These are phyloP conservation scores for Sporothrix schenckii DNA, from an alignment of 2,329 filamentous ascomycete species.

Conservation along the genomic window DNA sequence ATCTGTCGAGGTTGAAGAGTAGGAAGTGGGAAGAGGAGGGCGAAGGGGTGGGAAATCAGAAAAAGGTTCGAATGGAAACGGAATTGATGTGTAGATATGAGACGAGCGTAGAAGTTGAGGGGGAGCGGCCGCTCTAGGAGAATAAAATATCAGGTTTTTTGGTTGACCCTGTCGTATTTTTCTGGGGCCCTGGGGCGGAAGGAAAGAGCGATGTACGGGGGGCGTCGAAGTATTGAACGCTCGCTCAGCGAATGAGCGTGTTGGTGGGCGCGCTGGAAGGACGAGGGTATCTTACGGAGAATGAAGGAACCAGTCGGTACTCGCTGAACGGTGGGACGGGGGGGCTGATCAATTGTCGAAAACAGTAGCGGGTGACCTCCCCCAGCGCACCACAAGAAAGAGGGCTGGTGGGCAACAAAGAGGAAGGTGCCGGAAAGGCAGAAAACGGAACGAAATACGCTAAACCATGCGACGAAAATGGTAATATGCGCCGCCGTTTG, in stretches of 20 bases:
- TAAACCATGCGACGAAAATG: slow-evolving; percentile 15
- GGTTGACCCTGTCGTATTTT: slow-evolving; percentile 26
- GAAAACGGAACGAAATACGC: slow-evolving; percentile 4
- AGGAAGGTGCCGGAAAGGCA: slow-evolving; percentile 3
- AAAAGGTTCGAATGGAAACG: slow-evolving; percentile 27
- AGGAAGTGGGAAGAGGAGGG: slow-evolving; percentile 8
- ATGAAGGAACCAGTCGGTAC: slow-evolving; percentile 15
- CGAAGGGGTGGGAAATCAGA: slow-evolving; percentile 15
- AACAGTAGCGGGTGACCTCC: slow-evolving; percentile 25
- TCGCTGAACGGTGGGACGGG: slow-evolving; percentile 18
- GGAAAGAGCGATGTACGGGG: slow-evolving; percentile 19
- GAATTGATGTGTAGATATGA: slow-evolving; percentile 31
- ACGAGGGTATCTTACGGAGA: background rate
- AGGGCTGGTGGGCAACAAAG: background rate
- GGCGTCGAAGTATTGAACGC: background rate
- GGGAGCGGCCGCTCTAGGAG: slow-evolving; percentile 18
- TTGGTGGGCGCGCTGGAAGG: background rate
- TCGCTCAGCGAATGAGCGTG: slow-evolving; percentile 10
- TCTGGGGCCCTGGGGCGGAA: slow-evolving; percentile 22
- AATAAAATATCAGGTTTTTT: slow-evolving; percentile 31
- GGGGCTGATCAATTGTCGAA: slow-evolving; percentile 25
- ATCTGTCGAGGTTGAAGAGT: background rate
- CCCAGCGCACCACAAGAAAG: background rate
- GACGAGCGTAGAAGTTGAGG: slow-evolving; percentile 12
- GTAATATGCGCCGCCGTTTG: background rate